Evolutionary conservation across 139 green algal species (phyloP), one percentile per base, ranked within the genome.

Genomic region (Tetratostichococcus sp.): DNA sequence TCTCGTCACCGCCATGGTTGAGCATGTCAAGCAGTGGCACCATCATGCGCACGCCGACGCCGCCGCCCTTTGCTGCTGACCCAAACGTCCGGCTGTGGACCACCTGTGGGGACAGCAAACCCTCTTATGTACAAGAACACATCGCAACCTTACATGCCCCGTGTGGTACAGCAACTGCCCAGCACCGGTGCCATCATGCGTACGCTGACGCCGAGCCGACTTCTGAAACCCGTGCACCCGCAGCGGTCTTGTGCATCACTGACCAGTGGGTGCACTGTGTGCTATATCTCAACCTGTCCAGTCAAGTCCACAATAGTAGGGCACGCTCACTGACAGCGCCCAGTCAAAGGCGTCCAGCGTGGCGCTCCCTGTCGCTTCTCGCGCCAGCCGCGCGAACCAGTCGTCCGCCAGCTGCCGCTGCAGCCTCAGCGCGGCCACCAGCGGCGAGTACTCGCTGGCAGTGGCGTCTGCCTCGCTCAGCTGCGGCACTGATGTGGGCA

Each of bases 91-190:
- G 85, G 0, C 80, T 90, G 72, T 93, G 89, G 17, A 94, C 88
- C 32, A 92, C 72, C 89, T 91, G 79, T 28, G 59, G 1, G 17
- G 30, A 35, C 30, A 23, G 74, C 39, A 50, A 50, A 8, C 39
- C 8, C 8, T 14, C 8, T 50, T 8, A 50, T 14, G 39, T 8
- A 22, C 8, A n/a, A n/a, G n/a, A n/a, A n/a, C n/a, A n/a, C n/a
- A n/a, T n/a, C n/a, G n/a, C n/a, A n/a, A n/a, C n/a, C n/a, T n/a
- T n/a, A n/a, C n/a, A n/a, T n/a, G n/a, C n/a, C n/a, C n/a, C n/a
- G n/a, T n/a, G n/a, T 94, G 90, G 74, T 96, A 95, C 26, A 94
- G 71, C 86, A 96, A n/a, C n/a, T 92, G 78, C 95, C 89, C 0
- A 92, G 67, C 30, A 91, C 59, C 17, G 87, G 85, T 30, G 89